These are phyloP conservation scores for Globisporangium nodosum DNA, from an alignment of 352 stramenopile genomes.

Conservation along the genomic window DNA sequence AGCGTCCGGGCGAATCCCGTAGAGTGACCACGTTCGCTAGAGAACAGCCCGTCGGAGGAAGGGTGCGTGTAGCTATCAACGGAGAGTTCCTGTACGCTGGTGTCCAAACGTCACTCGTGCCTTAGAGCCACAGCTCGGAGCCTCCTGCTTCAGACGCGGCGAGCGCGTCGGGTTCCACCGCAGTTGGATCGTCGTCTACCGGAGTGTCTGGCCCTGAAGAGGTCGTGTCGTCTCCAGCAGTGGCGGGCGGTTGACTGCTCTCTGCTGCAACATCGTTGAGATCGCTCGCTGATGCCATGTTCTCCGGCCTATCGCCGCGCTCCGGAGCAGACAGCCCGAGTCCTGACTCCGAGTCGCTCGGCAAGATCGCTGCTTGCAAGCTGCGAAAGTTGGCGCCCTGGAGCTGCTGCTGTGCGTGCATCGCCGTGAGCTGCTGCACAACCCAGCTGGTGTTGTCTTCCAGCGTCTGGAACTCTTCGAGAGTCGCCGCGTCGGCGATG, in stretches of 20 bases:
- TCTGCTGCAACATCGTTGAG: too few species aligned
- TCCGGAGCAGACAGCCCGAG: neutral
- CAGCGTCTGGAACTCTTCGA: conserved; percentile 17
- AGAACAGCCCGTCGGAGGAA: neutral
- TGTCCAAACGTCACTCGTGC: neutral
- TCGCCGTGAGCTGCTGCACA: neutral
- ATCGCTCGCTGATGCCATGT: too few species aligned
- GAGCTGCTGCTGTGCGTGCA: neutral
- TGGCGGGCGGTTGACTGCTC: too few species aligned
- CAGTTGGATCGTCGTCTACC: too few species aligned
- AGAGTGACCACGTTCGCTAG: neutral
- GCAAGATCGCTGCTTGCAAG: too few species aligned
- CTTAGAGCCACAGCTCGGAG: neutral
- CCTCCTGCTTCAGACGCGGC: neutral
- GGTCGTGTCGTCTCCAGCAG: too few species aligned
- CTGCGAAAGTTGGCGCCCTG: neutral
- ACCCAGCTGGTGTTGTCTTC: conserved; percentile 5
- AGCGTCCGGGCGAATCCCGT: conserved; percentile 29
- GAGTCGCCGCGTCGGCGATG: conserved; percentile 17
- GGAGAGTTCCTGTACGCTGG: neutral
- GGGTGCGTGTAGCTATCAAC: neutral
- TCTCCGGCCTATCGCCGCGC: neutral
- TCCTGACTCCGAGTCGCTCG: too few species aligned
- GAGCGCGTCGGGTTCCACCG: too few species aligned
- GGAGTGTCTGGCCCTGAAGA: too few species aligned